Evolutionary conservation across 306 rosid genomes (phyloP).

Genomic region (Vigna trinervia): DNA sequence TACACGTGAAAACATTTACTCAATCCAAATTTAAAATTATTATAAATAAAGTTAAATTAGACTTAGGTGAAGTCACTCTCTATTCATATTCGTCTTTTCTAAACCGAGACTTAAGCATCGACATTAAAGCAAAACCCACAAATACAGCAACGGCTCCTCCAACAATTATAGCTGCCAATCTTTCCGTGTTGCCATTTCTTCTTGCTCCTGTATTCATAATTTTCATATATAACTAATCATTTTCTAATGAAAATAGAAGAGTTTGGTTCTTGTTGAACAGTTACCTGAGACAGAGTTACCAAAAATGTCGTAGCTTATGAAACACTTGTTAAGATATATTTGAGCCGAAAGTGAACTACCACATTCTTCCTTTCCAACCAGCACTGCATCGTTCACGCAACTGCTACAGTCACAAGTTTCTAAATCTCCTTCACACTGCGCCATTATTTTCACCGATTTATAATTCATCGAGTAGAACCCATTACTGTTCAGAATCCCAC

Average conservation of each 20-base stretch:
- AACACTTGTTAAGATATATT: slow-evolving; percentile 69
- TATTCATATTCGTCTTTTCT: slow-evolving; percentile 56
- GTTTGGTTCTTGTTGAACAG: background rate
- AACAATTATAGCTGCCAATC: slow-evolving; percentile 57
- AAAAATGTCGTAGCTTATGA: slow-evolving; percentile 48
- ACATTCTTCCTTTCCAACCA: slow-evolving; percentile 60
- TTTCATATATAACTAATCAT: background rate
- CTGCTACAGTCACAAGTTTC: slow-evolving; percentile 62
- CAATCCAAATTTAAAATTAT: too few relatives aligned
- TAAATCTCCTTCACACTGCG: slow-evolving; percentile 66
- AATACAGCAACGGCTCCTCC: slow-evolving; percentile 67
- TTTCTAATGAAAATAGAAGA: too few relatives aligned
- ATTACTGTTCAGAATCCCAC: slow-evolving; percentile 44
- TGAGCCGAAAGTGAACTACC: slow-evolving; percentile 52
- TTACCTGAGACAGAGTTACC: slow-evolving; percentile 46
- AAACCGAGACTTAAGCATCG: slow-evolving; percentile 56
- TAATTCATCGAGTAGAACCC: slow-evolving; percentile 50
- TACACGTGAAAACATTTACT: too few relatives aligned
- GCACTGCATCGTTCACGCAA: slow-evolving; percentile 64
- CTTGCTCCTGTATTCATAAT: slow-evolving; percentile 35
- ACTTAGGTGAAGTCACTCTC: background rate
- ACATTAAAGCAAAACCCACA: slow-evolving; percentile 50
- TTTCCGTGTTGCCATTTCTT: slow-evolving; percentile 40
- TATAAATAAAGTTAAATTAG: too few relatives aligned
- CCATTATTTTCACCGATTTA: slow-evolving; percentile 59